These are phyloP conservation scores for Vitis hybrid DNA, from an alignment of 177 flowering plant genomes.

Conservation along the genomic window DNA sequence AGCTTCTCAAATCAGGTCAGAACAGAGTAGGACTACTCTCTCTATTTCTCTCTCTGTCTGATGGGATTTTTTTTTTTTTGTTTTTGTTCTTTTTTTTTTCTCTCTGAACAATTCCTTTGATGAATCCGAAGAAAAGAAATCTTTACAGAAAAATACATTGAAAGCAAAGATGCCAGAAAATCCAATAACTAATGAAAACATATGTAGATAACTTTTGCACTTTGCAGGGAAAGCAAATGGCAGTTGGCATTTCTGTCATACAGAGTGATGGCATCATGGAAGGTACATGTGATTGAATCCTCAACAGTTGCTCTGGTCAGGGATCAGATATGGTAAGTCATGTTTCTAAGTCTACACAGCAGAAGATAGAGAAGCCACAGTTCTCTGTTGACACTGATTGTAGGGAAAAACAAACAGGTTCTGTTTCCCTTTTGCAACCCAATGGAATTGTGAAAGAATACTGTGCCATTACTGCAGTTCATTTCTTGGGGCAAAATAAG, in stretches of 20 bases:
- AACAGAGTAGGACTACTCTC: background rate
- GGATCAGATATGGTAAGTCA: background rate
- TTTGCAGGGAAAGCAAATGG: background rate
- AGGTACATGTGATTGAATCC: slow-evolving; percentile 4
- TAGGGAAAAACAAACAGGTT: background rate
- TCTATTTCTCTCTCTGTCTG: background rate
- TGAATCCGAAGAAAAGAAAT: slow-evolving; percentile 4
- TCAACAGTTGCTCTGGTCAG: background rate
- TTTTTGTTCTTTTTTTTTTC: too few species aligned
- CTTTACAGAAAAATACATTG: background rate
- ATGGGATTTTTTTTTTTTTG: too few species aligned
- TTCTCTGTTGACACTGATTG: background rate
- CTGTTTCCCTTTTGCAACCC: background rate
- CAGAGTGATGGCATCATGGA: background rate
- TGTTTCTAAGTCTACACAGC: background rate
- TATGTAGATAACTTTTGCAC: background rate
- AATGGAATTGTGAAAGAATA: background rate
- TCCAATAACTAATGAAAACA: background rate
- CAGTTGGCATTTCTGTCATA: background rate
- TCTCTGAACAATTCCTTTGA: background rate
- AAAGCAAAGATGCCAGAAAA: background rate
- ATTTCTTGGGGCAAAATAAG: background rate
- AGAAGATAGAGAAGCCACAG: background rate
- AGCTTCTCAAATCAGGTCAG: background rate
- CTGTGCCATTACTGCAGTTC: background rate